Base-by-base conservation (phyloP, 164 flowering plant genomes). In the Hamamelis virginiana region DNA sequence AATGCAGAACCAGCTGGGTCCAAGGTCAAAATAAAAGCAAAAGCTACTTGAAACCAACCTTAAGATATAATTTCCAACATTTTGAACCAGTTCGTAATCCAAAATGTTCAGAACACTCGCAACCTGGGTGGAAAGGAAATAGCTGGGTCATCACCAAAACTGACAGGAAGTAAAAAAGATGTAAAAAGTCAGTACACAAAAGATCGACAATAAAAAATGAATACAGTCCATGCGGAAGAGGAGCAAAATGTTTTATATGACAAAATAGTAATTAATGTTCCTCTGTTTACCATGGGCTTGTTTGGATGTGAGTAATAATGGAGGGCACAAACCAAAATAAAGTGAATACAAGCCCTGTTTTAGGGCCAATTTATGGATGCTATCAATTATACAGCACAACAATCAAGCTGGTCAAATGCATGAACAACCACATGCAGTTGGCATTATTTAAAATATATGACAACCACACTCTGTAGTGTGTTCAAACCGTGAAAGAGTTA, bases 61-160 rank as follows among this genome's bases (percentile, higher is more conserved):
- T 69, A 80, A 23, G 64, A 94, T 85, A 80, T 86, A 92, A 76
- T 85, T 72, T 76, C 97, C 97, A 57, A 95, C 91, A 82, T 79
- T 75, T 66, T 78, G 74, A 65, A 83, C 77, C 44, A 95, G 85
- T 65, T 85, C 92, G 68, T 76, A 51, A 75, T 91, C 97, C 89
- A 92, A 80, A 77, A 95, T 89, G 77, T 88, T 89, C 69, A 95
- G 75, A 62, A 92, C 65, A 78, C 96, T 92, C 33, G 98, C 98
- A 69, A 91, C 97, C 98, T 93, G 82, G 16, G 69, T 23, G 53
- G 23, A n/a, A n/a, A 12, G 51, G 25, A 65, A 69, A 61, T 66
- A 8, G 48, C 44, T 10, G 14, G 33, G 38, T 45, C 66, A 64
- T 68, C 12, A 18, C 18, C 26, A 63, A 69, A 21, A 25, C 38